A percentile compares a stretch with the other conserved stretches of the same genome.
Conservation (phyloP, 2,329 filamentous ascomycete species). For the Lasiodiplodia sp. region DNA sequence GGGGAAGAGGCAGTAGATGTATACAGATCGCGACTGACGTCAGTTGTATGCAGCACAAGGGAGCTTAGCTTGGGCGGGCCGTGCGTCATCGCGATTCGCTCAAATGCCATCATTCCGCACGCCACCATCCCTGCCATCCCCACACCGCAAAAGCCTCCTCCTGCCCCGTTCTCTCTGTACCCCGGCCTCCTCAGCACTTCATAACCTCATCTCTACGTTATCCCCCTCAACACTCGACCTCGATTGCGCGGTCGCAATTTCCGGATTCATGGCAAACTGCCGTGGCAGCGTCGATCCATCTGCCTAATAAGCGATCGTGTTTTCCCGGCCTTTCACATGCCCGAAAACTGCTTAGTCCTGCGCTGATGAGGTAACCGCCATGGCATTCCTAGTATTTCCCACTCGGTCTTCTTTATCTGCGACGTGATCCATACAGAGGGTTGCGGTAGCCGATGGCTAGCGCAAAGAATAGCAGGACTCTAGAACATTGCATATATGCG, state of each 20-base stretch:
- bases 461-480: too few relatives aligned
- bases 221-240: neutral
- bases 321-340: neutral
- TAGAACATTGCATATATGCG: too few relatives aligned
- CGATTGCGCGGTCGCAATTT: neutral
- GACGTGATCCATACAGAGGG: too few relatives aligned
- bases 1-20: constrained; percentile 4
- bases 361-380: neutral
- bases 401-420: too few relatives aligned
- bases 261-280: neutral
- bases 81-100: constrained; percentile 17
- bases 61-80: constrained; percentile 9
- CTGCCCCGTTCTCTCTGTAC: neutral
- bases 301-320: neutral
- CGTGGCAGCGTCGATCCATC: neutral
- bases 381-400: neutral
- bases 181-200: neutral
- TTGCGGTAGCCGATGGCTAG: too few relatives aligned
- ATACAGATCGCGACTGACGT: constrained; percentile 13
- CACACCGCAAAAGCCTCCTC: constrained; percentile 17
- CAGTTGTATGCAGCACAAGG: constrained; percentile 6
- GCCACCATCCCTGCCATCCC: constrained; percentile 18
- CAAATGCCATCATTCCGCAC: constrained; percentile 25
- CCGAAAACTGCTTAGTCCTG: neutral
- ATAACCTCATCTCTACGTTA: constrained; percentile 23